phyloP scores from a whole-genome alignment of 768 basidiomycete species.

The Suillus tomentosus region DNA sequence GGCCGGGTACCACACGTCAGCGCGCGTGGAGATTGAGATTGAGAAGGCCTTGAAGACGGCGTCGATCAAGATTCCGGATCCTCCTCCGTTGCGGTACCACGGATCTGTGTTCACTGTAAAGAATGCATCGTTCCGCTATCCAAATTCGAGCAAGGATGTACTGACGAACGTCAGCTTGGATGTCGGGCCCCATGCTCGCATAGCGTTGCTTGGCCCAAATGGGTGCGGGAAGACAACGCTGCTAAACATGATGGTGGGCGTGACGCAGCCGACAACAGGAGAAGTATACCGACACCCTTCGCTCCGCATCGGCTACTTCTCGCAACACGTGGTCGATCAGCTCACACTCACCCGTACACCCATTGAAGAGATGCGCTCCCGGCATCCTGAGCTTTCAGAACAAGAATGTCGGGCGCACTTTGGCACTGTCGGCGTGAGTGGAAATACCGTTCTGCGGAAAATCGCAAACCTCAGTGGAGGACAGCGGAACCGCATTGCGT shows the following conservation, averaged over 20 bases:
- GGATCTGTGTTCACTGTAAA: slow-evolving; percentile 37
- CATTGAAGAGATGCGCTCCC: slow-evolving; percentile 28
- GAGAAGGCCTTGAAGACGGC: slow-evolving; percentile 37
- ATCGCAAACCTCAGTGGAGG: slow-evolving; percentile 27
- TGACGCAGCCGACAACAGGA: slow-evolving; percentile 45
- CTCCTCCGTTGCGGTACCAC: slow-evolving; percentile 31
- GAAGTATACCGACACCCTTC: slow-evolving; percentile 54
- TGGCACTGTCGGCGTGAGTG: slow-evolving; percentile 17
- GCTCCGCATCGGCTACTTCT: slow-evolving; percentile 59
- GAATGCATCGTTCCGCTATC: slow-evolving; percentile 38
- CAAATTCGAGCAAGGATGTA: slow-evolving; percentile 24
- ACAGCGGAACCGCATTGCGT: slow-evolving; percentile 45
- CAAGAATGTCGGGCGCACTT: slow-evolving; percentile 31
- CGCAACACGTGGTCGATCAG: slow-evolving; percentile 62
- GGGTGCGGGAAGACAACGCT: slow-evolving; percentile 50
- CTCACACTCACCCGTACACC: slow-evolving; percentile 32
- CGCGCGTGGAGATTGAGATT: slow-evolving; percentile 37
- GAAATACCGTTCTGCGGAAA: slow-evolving; percentile 15
- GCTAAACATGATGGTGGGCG: slow-evolving; percentile 46
- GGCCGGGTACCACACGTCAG: slow-evolving; percentile 39
- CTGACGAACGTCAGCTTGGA: slow-evolving; percentile 39
- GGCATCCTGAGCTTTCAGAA: slow-evolving; percentile 30
- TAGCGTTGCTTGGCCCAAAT: slow-evolving; percentile 43
- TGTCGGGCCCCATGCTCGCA: slow-evolving; percentile 39
- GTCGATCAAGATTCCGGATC: slow-evolving; percentile 30